A percentile compares a stretch with the other conserved stretches of the same genome.
These are phyloP conservation scores for Tephrocybe sp. DNA, from an alignment of 768 basidiomycete species.

Conservation along the genomic window DNA sequence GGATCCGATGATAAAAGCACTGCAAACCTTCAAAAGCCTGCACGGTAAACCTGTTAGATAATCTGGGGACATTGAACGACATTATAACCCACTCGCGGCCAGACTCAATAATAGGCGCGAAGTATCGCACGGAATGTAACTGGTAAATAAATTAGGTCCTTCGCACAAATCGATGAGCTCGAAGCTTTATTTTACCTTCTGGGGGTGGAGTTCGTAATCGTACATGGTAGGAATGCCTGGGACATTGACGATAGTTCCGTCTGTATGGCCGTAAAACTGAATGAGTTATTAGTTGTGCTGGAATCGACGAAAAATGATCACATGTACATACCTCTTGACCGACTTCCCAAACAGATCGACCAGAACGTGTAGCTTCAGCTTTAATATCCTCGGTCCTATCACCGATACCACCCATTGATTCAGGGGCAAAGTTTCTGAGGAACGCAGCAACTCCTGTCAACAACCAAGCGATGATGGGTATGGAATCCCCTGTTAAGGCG, in stretches of 20 bases:
- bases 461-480: conserved; percentile 15
- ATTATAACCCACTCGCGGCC: conserved; percentile 1
- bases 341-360: conserved; percentile 10
- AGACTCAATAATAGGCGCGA: neutral
- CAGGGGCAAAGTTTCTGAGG: conserved; percentile 16
- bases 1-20: conserved; percentile 15
- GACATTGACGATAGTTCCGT: conserved; percentile 16
- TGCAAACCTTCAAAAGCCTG: conserved; percentile 7
- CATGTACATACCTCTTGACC: conserved; percentile 12
- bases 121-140: conserved; percentile 1
- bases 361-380: conserved; percentile 10
- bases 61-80: neutral
- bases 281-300: neutral
- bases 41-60: neutral
- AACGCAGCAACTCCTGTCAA: conserved; percentile 6
- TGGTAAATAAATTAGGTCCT: neutral
- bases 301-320: no score
- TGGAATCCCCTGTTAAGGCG: conserved; percentile 10
- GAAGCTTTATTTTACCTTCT: conserved; percentile 5
- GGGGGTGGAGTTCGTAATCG: conserved; percentile 20
- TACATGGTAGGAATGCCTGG: conserved; percentile 22
- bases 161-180: no score
- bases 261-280: conserved; percentile 16
- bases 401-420: conserved; percentile 18
- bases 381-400: conserved; percentile 13